Conservation (phyloP, 306 rosid genomes). For the Prunus kanzakura region DNA sequence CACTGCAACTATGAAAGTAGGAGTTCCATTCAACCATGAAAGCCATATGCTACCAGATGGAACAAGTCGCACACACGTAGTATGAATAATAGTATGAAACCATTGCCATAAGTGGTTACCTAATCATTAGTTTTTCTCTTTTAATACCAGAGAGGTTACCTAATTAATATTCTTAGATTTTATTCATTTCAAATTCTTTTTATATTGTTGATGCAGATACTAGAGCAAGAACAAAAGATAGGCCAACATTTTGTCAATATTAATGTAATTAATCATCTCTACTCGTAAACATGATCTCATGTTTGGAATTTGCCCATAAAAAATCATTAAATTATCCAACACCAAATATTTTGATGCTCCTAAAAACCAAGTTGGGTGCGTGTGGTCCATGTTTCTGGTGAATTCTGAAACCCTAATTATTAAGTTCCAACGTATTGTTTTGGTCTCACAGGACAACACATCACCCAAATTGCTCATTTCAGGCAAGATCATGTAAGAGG, state of each 20-base stretch:
- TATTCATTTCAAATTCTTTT: not conserved
- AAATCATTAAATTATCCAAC: not conserved
- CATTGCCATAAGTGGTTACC: slow-evolving; percentile 1
- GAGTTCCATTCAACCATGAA: not conserved
- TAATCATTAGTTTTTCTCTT: not conserved
- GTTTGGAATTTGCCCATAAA: not conserved
- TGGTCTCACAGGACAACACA: not conserved
- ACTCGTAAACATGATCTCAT: not conserved
- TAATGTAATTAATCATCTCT: not conserved
- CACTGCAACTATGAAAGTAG: not conserved
- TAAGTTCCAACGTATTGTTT: not conserved
- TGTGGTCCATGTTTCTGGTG: slow-evolving; percentile 15
- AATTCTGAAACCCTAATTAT: not conserved
- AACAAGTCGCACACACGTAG: not conserved
- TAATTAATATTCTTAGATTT: not conserved
- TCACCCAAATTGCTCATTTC: not conserved
- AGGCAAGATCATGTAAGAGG: not conserved
- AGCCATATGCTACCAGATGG: not conserved
- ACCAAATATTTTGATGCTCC: not conserved
- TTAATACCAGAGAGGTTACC: not conserved
- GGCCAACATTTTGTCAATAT: not conserved
- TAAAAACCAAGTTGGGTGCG: not conserved
- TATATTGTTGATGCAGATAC: not conserved
- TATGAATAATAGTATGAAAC: not conserved
- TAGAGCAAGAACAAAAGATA: slow-evolving; percentile 2